Evolutionary conservation across 1,284 basidiomycete species (phyloP), one percentile per base, ranked within the genome.

Genomic region (Ganoderma boninense): DNA sequence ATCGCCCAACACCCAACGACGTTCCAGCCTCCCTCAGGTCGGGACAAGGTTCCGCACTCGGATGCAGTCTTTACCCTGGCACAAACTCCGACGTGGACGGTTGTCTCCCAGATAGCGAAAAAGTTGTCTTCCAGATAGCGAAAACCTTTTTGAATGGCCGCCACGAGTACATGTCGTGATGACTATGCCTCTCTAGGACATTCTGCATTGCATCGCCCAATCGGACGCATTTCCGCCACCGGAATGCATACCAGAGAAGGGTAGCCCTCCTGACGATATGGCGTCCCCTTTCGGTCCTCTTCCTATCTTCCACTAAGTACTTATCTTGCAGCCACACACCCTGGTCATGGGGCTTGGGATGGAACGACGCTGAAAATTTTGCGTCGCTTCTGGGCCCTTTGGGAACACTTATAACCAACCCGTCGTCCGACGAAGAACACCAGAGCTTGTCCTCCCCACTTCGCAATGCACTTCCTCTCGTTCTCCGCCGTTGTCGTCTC

Each of bases 401-500:
- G 64, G 56, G 35, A 59, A n/a, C 20, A 56, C 64, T 42, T 68
- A 69, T 57, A 70, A 42, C 44, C 52, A 29, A 32, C 56, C 64
- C 11, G 10, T 29, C 61, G 40, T n/a, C 67, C 23, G 26, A 49
- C 57, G 4, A 32, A 40, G 26, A 29, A 3, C 29, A 46, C 40
- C 62, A 43, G 43, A 70, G 46, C 60, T 32, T 52, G 54, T 5
- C 64, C 65, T 38, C 20, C 26, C 64, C 35, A 16, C 14, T 43
- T 32, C 62, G 29, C 61, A 64, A 80, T 80, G 79, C 72, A 75
- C 62, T 62, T 75, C 63, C 38, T 29, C 18, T 23, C 38, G 42
- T 44, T 38, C 43, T 69, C 68, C 64, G 4, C 32, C 66, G 65
- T 69, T 14, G 71, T 78, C 23, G 56, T 73, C 20, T 64, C 69